These are phyloP conservation scores for Eucalyptus curtisii DNA, from an alignment of 345 rosid species.

Conservation along the genomic window DNA sequence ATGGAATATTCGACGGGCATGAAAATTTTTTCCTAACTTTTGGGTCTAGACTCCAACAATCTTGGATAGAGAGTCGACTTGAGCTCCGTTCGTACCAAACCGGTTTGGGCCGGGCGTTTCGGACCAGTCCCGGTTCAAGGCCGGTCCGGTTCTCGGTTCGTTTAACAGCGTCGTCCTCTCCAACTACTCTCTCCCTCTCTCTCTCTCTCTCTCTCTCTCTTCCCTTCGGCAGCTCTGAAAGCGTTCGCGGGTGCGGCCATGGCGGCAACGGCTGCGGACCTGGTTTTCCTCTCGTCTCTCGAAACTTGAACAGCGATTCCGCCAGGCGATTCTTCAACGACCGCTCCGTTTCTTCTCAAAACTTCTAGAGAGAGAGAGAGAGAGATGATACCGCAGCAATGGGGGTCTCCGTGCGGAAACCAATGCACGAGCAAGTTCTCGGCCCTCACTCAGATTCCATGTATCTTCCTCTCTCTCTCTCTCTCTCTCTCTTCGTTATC, in stretches of 20 bases:
- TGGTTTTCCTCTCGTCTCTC: neutral
- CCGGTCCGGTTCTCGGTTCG: neutral
- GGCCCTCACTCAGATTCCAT: conserved; percentile 76
- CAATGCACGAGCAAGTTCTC: conserved; percentile 80
- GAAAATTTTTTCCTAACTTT: fast-evolving
- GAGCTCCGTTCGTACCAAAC: neutral
- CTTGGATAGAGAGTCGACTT: neutral
- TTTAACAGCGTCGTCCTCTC: neutral
- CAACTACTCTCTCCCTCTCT: neutral
- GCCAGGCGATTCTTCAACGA: neutral
- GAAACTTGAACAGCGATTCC: neutral
- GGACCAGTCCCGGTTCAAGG: neutral
- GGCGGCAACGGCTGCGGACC: neutral
- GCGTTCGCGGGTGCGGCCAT: neutral
- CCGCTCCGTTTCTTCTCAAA: neutral
- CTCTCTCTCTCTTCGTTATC: neutral
- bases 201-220: neutral
- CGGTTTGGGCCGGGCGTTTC: neutral
- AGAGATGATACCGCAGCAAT: conserved; percentile 57
- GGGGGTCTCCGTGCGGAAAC: conserved; percentile 79
- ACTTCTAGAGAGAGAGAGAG: neutral
- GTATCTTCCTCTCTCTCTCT: conserved; percentile 8
- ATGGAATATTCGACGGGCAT: fast-evolving
- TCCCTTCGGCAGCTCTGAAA: neutral
- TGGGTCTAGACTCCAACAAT: neutral